Evolutionary conservation across 257 asterid species (phyloP), one percentile per base, ranked within the genome.

Genomic region (Solanum neorickii): DNA sequence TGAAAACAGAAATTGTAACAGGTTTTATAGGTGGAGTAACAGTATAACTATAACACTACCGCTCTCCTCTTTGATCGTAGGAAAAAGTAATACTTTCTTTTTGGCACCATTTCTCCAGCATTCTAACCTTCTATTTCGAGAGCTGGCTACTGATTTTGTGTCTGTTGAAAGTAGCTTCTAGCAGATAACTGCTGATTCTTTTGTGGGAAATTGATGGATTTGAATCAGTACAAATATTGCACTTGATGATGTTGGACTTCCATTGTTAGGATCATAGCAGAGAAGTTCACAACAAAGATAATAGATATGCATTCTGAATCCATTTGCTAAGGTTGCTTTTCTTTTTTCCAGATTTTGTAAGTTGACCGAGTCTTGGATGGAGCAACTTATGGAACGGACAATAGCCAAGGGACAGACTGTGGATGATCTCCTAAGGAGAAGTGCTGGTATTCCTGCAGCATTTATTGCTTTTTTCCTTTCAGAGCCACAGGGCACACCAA

Each of bases 381-480:
- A 97, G 85, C 93, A 91, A 88, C 95, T 97, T 74, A 95, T 97
- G 99, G 98, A 94, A 88, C 92, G 98, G 92, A 94, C 98, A 31
- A 90, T 93, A 74, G 93, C 98, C 86, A 93, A 94, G 91, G 98
- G 99, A 87, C 99, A 97, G 90, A 97, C 98, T 31, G 99, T 97
- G 85, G 99, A 97, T 82, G 98, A 97, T 92, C 95, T 97, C 68
- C 92, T 97, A 87, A 92, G 99, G 89, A 95, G 99, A 93, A 97
- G 99, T 95, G 99, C 99, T 31, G 99, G 99, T 56, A 95, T 97
- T 89, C 99, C 99, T 62, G 98, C 98, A 66, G 98, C 99, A 91
- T 97, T 94, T 91, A 93, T 92, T 88, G 98, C 99, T 27, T 93
- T 97, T 89, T 97, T 97, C 89, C 97, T 97, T 85, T 93, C 99